Percentiles rank a stretch among this genome's conserved stretches.
Conservation (phyloP, 495 filamentous ascomycete genomes). For the Daldinia vernicosa region DNA sequence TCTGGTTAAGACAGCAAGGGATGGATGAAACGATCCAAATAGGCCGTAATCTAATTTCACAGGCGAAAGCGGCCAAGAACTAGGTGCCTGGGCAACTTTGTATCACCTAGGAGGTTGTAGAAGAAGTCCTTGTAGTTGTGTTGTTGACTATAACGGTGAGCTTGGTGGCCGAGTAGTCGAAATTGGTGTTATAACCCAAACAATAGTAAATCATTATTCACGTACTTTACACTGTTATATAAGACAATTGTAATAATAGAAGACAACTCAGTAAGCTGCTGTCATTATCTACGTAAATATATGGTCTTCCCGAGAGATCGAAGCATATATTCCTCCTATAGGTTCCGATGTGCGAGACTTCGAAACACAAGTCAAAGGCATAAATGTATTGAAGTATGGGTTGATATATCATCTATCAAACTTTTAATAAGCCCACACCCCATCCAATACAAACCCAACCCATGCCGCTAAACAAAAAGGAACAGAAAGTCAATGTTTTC, state of each 20-base stretch:
- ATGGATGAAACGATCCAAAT: conserved; percentile 53
- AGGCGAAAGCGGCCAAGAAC: conserved; percentile 26
- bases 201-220: not conserved
- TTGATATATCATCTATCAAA: conserved; percentile 28
- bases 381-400: not conserved
- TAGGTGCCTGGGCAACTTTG: conserved; percentile 17
- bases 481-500: conserved; percentile 1
- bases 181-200: not conserved
- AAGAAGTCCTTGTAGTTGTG: conserved; percentile 15
- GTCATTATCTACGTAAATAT: not conserved
- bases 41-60: conserved; percentile 44
- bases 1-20: conserved; percentile 54
- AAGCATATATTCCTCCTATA: not conserved
- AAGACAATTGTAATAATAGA: not conserved
- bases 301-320: not conserved
- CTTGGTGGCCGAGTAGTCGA: conserved; percentile 33
- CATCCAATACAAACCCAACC: not conserved
- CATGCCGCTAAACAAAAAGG: conserved; percentile 19
- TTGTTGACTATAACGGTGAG: conserved; percentile 4
- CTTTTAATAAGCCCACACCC: conserved; percentile 14
- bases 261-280: not conserved
- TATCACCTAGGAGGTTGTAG: conserved; percentile 11
- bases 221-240: not conserved
- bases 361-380: not conserved
- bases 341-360: not conserved